phyloP scores from a whole-genome alignment of 768 basidiomycete genomes.

The Boletus sp. region DNA sequence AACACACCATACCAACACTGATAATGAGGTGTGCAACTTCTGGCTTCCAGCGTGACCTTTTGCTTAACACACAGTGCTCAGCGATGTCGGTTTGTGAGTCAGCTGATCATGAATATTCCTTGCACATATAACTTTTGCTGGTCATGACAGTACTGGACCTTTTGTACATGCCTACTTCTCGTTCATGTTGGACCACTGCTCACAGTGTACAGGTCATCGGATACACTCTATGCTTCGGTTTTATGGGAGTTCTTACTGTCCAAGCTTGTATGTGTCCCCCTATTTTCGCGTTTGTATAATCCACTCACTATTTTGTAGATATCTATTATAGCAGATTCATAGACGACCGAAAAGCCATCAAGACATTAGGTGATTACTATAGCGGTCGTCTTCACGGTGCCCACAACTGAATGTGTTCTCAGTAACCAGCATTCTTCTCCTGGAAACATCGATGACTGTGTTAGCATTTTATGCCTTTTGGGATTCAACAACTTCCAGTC shows the following conservation, averaged over 20 bases:
- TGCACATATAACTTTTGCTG: background rate
- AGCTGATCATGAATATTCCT: background rate
- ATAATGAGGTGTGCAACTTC: background rate
- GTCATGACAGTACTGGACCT: background rate
- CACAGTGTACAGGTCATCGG: conserved; percentile 8
- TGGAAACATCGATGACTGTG: conserved; percentile 9
- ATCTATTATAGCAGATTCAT: conserved; percentile 19
- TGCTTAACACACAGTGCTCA: background rate
- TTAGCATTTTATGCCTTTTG: conserved; percentile 13
- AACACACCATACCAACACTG: background rate
- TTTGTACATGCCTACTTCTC: background rate
- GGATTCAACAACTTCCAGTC: background rate
- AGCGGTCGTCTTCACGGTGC: background rate
- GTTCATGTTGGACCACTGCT: background rate
- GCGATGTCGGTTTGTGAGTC: background rate
- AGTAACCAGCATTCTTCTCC: conserved; percentile 9
- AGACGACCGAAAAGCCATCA: conserved; percentile 12
- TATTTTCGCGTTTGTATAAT: too few relatives aligned
- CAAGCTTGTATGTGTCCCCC: conserved; percentile 5
- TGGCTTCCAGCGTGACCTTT: background rate
- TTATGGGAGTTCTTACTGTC: conserved; percentile 11
- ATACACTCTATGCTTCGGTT: conserved; percentile 8
- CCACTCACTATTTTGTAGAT: conserved; percentile 1
- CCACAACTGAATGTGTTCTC: background rate
- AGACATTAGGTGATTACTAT: conserved; percentile 2